Evolutionary conservation across 345 rosid species (phyloP), one percentile per base, ranked within the genome.

Genomic region (Arabis alpina): DNA sequence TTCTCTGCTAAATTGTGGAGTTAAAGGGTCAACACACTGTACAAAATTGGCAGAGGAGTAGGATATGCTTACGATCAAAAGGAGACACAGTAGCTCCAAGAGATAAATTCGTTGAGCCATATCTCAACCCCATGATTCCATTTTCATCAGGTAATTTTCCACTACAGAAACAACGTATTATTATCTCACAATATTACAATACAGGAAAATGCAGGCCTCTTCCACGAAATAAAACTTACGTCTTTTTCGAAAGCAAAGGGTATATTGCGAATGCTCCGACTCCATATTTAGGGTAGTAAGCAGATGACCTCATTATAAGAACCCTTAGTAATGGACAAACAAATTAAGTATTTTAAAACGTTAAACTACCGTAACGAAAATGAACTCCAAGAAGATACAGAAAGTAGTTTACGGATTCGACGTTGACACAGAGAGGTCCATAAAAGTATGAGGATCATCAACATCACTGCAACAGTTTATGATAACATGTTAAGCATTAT

Each of bases 391-490:
- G 12, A 64, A 54, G 10, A 37, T 41, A 32, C 37, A 34, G 0
- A 6, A 3, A 52, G 30, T 19, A 43, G 43, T 87, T 87, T 82
- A 93, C 97, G 84, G 96, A 70, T 90, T 88, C 44, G 87, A 75
- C 74, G 72, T 90, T 8, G 97, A 90, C 37, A 86, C 97, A 39
- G 82, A 86, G 58, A 93, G 79, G 81, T 93, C 98, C 83, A 88
- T 57, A 76, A 93, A 93, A n/a, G 96, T 90, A 80, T 90, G 86
- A 61, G 97, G 98, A 81, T 93, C 88, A 65, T 90, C 87, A 43
- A 88, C 74, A 71, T 90, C 90, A 55, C 98, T 93, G 89, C 75
- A 73, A 56, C 77, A 24, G 49, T 43, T 0, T 30, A 13, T 56
- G 13, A 48, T 50, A 13, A 45, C 48, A 39, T 23, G 64, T 39